A percentile compares a stretch with the other conserved stretches of the same genome.
Evolutionary conservation across 1,284 basidiomycete genomes (phyloP).

Genomic region (Coniophora puteana): DNA sequence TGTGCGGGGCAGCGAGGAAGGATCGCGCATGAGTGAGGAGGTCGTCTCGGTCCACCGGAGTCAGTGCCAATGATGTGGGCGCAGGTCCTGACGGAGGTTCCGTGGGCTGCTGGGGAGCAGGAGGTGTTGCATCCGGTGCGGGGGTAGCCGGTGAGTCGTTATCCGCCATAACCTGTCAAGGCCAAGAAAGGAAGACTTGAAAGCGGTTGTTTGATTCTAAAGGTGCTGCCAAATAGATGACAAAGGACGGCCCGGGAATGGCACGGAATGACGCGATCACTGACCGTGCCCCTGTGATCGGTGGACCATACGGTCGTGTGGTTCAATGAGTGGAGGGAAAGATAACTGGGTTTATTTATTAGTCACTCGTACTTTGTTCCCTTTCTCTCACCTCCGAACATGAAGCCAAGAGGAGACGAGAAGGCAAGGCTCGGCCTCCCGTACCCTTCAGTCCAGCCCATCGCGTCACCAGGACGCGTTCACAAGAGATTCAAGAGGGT

Average conservation of each 20-base stretch:
- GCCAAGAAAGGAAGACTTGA: background rate
- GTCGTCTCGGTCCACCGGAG: slow-evolving; percentile 30
- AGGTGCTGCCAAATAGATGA: slow-evolving; percentile 9
- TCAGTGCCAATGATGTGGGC: too few species aligned
- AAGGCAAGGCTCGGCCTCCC: slow-evolving; percentile 7
- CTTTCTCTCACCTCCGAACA: slow-evolving; percentile 8
- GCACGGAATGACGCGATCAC: too few species aligned
- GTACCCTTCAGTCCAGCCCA: slow-evolving; percentile 6
- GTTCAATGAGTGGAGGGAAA: too few species aligned
- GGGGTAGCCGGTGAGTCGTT: background rate
- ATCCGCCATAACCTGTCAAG: background rate
- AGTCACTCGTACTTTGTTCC: too few species aligned
- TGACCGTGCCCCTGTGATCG: too few species aligned
- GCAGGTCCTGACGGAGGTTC: background rate
- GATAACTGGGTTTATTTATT: too few species aligned
- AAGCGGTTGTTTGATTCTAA: slow-evolving; percentile 6
- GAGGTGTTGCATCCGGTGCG: background rate
- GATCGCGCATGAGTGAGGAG: slow-evolving; percentile 56
- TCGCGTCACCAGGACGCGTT: too few species aligned
- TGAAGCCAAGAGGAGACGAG: slow-evolving; percentile 15
- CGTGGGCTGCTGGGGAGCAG: background rate
- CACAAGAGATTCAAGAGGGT: too few species aligned
- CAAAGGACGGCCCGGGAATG: too few species aligned
- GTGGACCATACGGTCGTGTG: too few species aligned
- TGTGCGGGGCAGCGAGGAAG: slow-evolving; percentile 64